These are phyloP conservation scores for Truncatella angustata DNA, from an alignment of 2,329 filamentous ascomycete species.

Conservation along the genomic window DNA sequence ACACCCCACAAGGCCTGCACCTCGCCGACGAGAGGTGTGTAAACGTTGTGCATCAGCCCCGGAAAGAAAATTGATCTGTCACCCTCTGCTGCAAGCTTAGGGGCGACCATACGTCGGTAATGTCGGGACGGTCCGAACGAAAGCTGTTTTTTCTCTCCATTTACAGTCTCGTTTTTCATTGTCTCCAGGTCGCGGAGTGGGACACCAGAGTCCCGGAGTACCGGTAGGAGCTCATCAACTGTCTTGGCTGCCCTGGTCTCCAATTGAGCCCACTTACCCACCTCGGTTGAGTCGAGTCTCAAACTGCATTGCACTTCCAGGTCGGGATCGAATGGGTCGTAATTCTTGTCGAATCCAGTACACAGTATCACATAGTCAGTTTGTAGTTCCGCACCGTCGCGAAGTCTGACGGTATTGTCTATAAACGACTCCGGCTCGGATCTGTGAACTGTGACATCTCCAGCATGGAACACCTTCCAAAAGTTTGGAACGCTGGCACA, in stretches of 20 bases:
- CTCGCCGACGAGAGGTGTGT: conserved; percentile 26
- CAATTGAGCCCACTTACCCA: conserved; percentile 8
- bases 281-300: neutral
- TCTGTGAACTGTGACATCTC: conserved; percentile 16
- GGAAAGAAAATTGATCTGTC: conserved; percentile 31
- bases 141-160: neutral
- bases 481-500: conserved; percentile 20
- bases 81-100: conserved; percentile 24
- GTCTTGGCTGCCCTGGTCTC: conserved; percentile 1
- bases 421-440: conserved; percentile 15
- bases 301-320: conserved; percentile 8
- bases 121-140: conserved; percentile 3
- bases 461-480: conserved; percentile 21
- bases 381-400: conserved; percentile 12
- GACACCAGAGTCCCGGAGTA: conserved; percentile 8
- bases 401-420: conserved; percentile 18
- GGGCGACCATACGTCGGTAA: conserved; percentile 15
- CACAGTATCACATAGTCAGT: conserved; percentile 25
- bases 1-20: conserved; percentile 31
- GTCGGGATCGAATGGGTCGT: conserved; percentile 22
- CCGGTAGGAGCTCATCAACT: conserved; percentile 7
- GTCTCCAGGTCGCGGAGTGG: neutral
- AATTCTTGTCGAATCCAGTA: conserved; percentile 27
- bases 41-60: conserved; percentile 28
- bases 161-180: neutral